Evolutionary conservation across 1,284 basidiomycete species (phyloP), one percentile per base, ranked within the genome.

Genomic region (Peniophora sp.): DNA sequence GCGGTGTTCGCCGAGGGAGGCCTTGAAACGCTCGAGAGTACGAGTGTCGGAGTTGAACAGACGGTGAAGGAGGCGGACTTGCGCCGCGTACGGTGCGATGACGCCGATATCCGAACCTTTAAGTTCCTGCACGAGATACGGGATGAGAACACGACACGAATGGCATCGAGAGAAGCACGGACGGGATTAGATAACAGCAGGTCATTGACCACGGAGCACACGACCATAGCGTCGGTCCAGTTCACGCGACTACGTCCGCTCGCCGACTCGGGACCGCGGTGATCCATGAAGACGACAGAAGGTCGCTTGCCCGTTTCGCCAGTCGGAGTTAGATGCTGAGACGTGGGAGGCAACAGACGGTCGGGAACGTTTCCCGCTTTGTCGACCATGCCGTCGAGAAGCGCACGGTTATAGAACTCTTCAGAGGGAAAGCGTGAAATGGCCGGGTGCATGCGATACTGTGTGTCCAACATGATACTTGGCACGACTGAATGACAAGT

Each of bases 391-490:
- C 91, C 92, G 63, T 95, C 84, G 47, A 73, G 73, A 49, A 96
- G 64, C 3, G 74, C 71, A 36, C 73, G 70, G 49, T 82, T 72
- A 70, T 97, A 97, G 64, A 97, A 97, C 51, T 90, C 84, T 44
- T 71, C 64, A 46, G 88, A 87, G 9, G 94, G 90, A 68, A 97
- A 97, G 18, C 75, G 74, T 2, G 92, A 90, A 56, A 97, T 92
- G 36, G 72, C 71, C 3, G 94, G 95, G 61, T 96, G 92, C 95
- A 97, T 97, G 42, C 94, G 85, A 62, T 97, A 96, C 66, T 97
- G 94, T 22, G 83, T 79, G 61, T 96, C 85, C 53, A 97, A 81
- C 88, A 96, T 94, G 57, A 91, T 79, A 2, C 85, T 85, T 3
- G 92, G 90, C 12, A 91, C 79, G 46, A 72, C 85, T 87, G 48